phyloP scores from a whole-genome alignment of 2,329 filamentous ascomycete species.

The Pyricularia sp. region DNA sequence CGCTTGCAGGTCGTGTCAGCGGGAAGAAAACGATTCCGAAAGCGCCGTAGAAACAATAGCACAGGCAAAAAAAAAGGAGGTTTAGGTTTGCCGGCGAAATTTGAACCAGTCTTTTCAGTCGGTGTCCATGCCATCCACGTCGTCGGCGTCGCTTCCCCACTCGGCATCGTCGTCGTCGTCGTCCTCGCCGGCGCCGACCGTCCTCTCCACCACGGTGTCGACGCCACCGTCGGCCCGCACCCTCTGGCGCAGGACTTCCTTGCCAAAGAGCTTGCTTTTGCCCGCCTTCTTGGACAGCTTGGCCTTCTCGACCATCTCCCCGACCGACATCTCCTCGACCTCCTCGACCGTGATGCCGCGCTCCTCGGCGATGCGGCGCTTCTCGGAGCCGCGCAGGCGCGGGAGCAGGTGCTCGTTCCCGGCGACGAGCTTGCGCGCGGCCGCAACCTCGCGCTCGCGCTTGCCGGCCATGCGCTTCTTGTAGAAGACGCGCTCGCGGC shows the following conservation, averaged over 20 bases:
- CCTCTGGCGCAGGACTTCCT: conserved; percentile 26
- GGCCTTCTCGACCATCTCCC: conserved; percentile 18
- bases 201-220: conserved; percentile 22
- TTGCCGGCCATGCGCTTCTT: conserved; percentile 89
- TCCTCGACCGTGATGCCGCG: conserved; percentile 20
- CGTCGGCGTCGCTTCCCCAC: conserved; percentile 18
- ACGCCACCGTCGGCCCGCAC: conserved; percentile 26
- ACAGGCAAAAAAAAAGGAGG: background rate
- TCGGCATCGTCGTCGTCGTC: conserved; percentile 25
- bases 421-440: conserved; percentile 78
- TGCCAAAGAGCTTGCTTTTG: conserved; percentile 21
- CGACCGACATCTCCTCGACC: conserved; percentile 21
- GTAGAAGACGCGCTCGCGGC: conserved; percentile 87
- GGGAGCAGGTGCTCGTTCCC: conserved; percentile 91
- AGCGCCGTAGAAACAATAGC: background rate
- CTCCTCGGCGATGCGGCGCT: conserved; percentile 56
- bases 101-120: conserved; percentile 17
- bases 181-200: conserved; percentile 10
- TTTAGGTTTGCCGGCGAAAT: background rate
- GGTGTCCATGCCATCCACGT: conserved; percentile 24
- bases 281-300: conserved; percentile 14
- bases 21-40: background rate
- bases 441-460: conserved; percentile 68
- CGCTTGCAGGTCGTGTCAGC: background rate
- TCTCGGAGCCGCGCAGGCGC: conserved; percentile 55